Evolutionary conservation across 2,329 filamentous ascomycete genomes (phyloP).

Genomic region (Spiromastix sp.): DNA sequence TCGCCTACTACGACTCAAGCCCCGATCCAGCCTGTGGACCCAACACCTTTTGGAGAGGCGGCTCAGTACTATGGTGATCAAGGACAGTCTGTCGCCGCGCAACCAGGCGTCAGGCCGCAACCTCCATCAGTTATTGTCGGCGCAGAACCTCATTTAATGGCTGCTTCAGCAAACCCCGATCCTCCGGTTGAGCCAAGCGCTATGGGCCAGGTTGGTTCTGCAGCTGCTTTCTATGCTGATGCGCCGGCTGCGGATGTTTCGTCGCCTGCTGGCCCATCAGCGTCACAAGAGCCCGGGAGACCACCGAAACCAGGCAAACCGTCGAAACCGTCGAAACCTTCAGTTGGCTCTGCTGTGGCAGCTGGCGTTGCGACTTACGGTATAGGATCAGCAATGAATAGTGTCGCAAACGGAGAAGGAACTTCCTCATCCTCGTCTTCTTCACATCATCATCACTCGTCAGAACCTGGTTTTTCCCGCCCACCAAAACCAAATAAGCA

Average conservation of each 20-base stretch:
- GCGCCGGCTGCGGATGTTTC: neutral
- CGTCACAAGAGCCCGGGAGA: slow-evolving; percentile 8
- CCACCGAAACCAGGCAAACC: slow-evolving; percentile 22
- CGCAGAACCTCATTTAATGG: slow-evolving; percentile 46
- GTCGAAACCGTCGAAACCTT: slow-evolving; percentile 20
- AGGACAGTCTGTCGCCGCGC: slow-evolving; percentile 47
- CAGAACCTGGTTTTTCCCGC: slow-evolving; percentile 15
- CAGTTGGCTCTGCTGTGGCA: slow-evolving; percentile 20
- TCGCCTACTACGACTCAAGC: neutral
- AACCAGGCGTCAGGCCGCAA: slow-evolving; percentile 49
- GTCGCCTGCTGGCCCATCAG: neutral
- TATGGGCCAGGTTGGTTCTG: slow-evolving; percentile 35
- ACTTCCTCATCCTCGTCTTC: slow-evolving; percentile 13
- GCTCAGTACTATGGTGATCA: slow-evolving; percentile 55
- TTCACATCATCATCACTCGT: slow-evolving; percentile 12
- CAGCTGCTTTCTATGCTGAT: slow-evolving; percentile 44
- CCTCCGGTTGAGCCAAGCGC: slow-evolving; percentile 51
- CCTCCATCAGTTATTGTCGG: slow-evolving; percentile 44
- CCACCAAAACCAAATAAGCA: slow-evolving; percentile 33
- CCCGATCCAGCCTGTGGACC: slow-evolving; percentile 4
- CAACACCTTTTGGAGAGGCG: slow-evolving; percentile 37
- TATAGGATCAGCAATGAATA: slow-evolving; percentile 23
- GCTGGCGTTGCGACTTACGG: slow-evolving; percentile 31
- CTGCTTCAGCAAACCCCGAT: slow-evolving; percentile 40
- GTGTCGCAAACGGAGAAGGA: neutral